Evolutionary conservation across 176 grass and related monocot species (phyloP).

Genomic region (Eremochloa ophiuroides): DNA sequence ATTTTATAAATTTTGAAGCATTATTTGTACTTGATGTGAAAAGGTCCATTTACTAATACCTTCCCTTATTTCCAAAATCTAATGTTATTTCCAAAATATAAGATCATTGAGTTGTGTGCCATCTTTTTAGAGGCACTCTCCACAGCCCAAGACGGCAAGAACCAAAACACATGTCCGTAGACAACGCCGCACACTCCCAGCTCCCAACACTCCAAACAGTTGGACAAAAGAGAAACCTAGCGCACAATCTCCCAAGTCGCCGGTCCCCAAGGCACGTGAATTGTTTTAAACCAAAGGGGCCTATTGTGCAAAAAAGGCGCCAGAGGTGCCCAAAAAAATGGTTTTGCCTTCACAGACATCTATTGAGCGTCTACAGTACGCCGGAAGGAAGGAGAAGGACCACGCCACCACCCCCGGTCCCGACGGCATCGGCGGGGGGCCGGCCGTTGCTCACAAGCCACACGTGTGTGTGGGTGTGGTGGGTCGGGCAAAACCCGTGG

Average conservation of each 20-base stretch:
- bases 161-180: background rate
- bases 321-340: background rate
- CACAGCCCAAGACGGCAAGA: background rate
- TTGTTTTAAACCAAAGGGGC: background rate
- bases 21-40: background rate
- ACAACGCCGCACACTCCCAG: background rate
- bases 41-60: background rate
- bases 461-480: background rate
- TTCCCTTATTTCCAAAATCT: background rate
- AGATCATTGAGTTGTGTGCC: background rate
- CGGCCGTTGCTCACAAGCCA: background rate
- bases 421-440: background rate
- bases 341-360: no score
- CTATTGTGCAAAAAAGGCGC: slow-evolving; percentile 19
- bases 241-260: background rate
- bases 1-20: background rate
- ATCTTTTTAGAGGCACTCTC: background rate
- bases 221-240: slow-evolving; percentile 32
- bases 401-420: no score
- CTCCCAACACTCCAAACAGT: background rate
- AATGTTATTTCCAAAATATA: background rate
- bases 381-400: no score
- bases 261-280: background rate
- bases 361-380: background rate
- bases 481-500: background rate